Base-by-base conservation (phyloP, 768 basidiomycete genomes). In the Boletus sensibilis region DNA sequence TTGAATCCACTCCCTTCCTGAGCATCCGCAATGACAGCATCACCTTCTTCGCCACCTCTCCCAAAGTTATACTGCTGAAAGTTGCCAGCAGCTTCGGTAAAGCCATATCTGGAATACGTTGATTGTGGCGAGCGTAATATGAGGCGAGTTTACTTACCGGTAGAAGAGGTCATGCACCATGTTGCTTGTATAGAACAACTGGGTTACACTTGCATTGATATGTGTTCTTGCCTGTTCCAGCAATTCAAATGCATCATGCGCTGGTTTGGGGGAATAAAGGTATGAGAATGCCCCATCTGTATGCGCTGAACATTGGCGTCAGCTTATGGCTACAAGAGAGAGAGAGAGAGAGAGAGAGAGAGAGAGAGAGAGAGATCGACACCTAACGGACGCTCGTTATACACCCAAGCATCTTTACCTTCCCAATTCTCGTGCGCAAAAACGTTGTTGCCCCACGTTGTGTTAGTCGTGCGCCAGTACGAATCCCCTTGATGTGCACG, bases 21-120 rank as follows among this genome's bases (percentile, higher is more conserved):
- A 1, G 96, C 96, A 65, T 96, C 95, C 50, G 90, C 85, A 57
- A 97, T 93, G 55, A 99, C 92, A 33, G 86, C 94, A 61, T 99
- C 94, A 59, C 83, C 83, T 66, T 93, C 94, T 52, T 74, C 73
- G 21, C 96, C 96, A 29, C 95, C 96, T 39, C 86, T 85, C 1
- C 86, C 94, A 64, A 95, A 96, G 83, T 98, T 98, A 80, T 91
- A 83, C 66, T 94, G 92, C 74, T 99, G 96, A 87, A 98, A 99
- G 81, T 99, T 98, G 18, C 95, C 95, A 1, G 90, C 75, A 8
- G 79, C 78, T 72, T 98, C 95, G 67, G 91, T 90, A 72, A 99
- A 99, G 20, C 96, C 96, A 60, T 94, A 91, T 44, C 88, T 86
- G 57, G 69, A 58, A 38, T 58, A 64, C 35, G 63, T 5, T 54